Percentiles rank a stretch among this genome's conserved stretches.
phyloP scores from a whole-genome alignment of 495 filamentous ascomycete genomes.

The Thermochaetoides thermophila region DNA sequence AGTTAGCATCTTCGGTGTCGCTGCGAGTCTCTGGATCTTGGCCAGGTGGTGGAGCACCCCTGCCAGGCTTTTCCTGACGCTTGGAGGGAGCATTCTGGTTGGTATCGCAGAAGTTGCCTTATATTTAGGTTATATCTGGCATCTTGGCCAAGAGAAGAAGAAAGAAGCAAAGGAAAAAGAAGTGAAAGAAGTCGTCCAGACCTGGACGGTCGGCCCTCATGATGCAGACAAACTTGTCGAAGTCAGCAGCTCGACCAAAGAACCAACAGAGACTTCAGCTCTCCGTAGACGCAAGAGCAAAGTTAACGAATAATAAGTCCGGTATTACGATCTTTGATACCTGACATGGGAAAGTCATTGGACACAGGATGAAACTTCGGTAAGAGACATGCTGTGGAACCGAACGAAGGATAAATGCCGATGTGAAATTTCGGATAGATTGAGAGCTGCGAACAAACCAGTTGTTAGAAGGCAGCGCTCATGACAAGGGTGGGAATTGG shows the following conservation, averaged over 20 bases:
- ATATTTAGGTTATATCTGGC: conserved; percentile 72
- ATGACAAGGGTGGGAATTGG: too few relatives aligned
- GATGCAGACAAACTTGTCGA: too few relatives aligned
- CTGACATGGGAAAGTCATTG: too few relatives aligned
- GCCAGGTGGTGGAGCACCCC: conserved; percentile 57
- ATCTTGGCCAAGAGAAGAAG: conserved; percentile 55
- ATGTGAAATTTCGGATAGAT: too few relatives aligned
- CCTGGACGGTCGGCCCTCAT: conserved; percentile 41
- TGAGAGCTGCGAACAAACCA: too few relatives aligned
- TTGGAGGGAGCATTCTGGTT: conserved; percentile 54
- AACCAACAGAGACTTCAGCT: conserved; percentile 11
- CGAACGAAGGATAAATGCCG: too few relatives aligned
- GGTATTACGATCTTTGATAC: too few relatives aligned
- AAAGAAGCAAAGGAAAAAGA: conserved; percentile 51
- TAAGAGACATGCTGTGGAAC: too few relatives aligned
- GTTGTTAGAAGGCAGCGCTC: too few relatives aligned
- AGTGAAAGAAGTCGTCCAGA: conserved; percentile 52
- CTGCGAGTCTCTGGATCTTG: conserved; percentile 56
- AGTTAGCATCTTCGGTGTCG: conserved; percentile 56
- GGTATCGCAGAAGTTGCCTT: conserved; percentile 78
- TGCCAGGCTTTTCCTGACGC: conserved; percentile 49
- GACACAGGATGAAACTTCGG: too few relatives aligned
- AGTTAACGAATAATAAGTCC: background rate
- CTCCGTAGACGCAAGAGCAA: conserved; percentile 16
- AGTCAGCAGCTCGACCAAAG: conserved; percentile 6